Conservation (phyloP, 768 basidiomycete genomes). For the Lactarius akahatsu region DNA sequence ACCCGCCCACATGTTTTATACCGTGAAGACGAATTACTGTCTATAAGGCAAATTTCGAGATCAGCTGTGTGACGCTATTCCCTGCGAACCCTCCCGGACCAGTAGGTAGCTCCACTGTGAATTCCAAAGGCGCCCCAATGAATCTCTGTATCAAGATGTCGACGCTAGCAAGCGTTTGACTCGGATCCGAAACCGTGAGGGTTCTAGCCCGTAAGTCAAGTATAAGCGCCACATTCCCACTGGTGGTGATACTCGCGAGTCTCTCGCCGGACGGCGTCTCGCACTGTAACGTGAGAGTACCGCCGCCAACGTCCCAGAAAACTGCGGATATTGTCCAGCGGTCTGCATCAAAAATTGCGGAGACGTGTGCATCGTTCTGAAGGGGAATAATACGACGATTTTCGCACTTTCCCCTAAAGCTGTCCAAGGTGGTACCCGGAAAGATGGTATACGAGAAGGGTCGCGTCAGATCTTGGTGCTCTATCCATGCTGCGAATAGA, state of each 20-base stretch:
- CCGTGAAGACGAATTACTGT: too few relatives aligned
- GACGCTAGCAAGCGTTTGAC: conserved; percentile 47
- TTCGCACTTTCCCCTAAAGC: conserved; percentile 43
- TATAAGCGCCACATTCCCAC: conserved; percentile 46
- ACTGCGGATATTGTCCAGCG: conserved; percentile 48
- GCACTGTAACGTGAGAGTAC: conserved; percentile 40
- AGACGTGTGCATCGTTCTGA: conserved; percentile 48
- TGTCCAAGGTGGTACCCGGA: conserved; percentile 46
- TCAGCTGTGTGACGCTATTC: conserved; percentile 42
- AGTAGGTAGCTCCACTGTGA: conserved; percentile 45
- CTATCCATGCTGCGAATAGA: conserved; percentile 63
- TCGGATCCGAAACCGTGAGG: conserved; percentile 64
- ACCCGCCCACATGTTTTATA: conserved; percentile 1
- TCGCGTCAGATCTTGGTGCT: conserved; percentile 37
- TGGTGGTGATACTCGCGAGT: conserved; percentile 40
- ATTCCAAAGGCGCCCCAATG: conserved; percentile 31
- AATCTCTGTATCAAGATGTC: conserved; percentile 39
- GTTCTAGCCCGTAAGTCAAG: conserved; percentile 43
- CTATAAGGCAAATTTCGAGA: background rate
- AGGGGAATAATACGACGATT: conserved; percentile 30
- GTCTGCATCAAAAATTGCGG: conserved; percentile 49
- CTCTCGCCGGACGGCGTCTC: conserved; percentile 30
- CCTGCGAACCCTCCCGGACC: conserved; percentile 46
- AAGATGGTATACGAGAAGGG: conserved; percentile 52
- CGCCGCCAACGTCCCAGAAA: conserved; percentile 55